Base-by-base conservation (phyloP, 225 moss, liverwort and hornwort species). In the Marchantia polymorpha region DNA sequence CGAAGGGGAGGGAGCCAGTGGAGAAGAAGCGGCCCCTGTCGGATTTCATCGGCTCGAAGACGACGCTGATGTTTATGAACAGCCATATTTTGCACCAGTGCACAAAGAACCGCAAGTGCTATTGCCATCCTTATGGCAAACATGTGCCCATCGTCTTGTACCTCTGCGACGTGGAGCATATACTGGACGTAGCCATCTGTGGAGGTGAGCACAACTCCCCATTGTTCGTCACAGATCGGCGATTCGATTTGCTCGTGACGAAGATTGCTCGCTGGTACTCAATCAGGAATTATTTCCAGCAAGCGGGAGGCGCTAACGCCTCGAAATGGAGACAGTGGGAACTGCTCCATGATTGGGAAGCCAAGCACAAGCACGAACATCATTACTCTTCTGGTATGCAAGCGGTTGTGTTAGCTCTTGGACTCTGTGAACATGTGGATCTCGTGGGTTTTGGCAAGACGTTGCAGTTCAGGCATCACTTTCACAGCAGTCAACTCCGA, bases 91-190 rank as follows among this genome's bases (percentile, higher is more conserved):
- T 91, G 16, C 86, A 84, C 23, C 63, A 74, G 0, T 93, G 93
- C 12, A 73, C 89, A 0, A 81, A 74, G 53, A 75, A 46, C 0
- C 69, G 23, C 12, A 73, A 81, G 0, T 93, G 93, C 31, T 79
- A 76, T 25, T 92, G 89, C 26, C 90, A 89, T 76, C 91, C 93
- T 30, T 89, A 90, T 52, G 91, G 89, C 22, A 23, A 63, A 52
- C 22, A 82, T 63, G 88, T 90, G 54, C 91, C 93, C 20, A 92
- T 93, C 39, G 76, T 93, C 77, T 86, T 90, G 11, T 93, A 92
- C 73, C 84, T 89, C 6, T 89, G 90, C 19, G 77, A 82, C 10
- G 83, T 90, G 3, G 84, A 88, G 82, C 89, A 92, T 71, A 82
- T 86, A 31, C 69, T 90, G 76, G 85, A 83, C n/a, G 84, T 89